A percentile compares a stretch with the other conserved stretches of the same genome.
phyloP scores from a whole-genome alignment of 371 early-diverging fungal species.

The Mortierella sp. region DNA sequence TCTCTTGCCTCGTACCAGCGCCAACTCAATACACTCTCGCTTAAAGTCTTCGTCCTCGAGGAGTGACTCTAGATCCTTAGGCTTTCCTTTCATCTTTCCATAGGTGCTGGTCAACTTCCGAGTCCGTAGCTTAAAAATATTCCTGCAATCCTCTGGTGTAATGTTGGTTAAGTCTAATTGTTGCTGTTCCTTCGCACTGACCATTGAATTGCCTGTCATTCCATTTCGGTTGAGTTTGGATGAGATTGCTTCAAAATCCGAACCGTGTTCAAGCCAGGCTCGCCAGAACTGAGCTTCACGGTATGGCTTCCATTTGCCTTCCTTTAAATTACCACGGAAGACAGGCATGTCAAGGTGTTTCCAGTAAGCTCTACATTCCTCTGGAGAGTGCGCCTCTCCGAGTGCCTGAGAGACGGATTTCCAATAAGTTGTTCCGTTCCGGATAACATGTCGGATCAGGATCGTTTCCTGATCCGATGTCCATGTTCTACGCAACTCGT shows the following conservation, averaged over 20 bases:
- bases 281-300: conserved; percentile 36
- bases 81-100: background rate
- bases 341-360: conserved; percentile 49
- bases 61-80: background rate
- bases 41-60: conserved; percentile 8
- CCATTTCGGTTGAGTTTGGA: conserved; percentile 4
- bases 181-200: background rate
- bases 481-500: conserved; percentile 26
- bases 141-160: conserved; percentile 20
- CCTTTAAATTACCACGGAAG: background rate
- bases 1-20: conserved; percentile 13
- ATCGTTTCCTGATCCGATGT: conserved; percentile 28
- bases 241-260: conserved; percentile 35
- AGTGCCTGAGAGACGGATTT: conserved; percentile 20
- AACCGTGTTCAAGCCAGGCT: conserved; percentile 36
- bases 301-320: conserved; percentile 11
- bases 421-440: conserved; percentile 34
- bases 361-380: conserved; percentile 47
- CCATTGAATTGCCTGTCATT: too few species aligned
- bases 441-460: conserved; percentile 45
- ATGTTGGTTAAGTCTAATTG: background rate
- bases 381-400: conserved; percentile 26
- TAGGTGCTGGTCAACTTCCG: background rate
- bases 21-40: conserved; percentile 24
- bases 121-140: conserved; percentile 21